Evolutionary conservation across 2,329 filamentous ascomycete species (phyloP).

Genomic region (Orbilia oligospora): DNA sequence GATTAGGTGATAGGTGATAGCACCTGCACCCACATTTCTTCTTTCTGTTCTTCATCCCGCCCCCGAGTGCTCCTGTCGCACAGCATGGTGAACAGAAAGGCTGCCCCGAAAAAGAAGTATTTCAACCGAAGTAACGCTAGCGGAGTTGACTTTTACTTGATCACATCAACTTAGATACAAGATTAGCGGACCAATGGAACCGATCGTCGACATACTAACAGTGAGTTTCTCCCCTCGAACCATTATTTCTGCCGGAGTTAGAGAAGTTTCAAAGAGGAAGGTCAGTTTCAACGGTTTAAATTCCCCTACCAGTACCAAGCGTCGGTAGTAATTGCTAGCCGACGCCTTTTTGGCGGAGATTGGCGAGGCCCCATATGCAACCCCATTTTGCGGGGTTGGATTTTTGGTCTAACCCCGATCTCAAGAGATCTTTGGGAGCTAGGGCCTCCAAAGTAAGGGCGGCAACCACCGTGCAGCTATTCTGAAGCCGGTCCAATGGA

Average conservation of each 20-base stretch:
- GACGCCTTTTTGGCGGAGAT: neutral
- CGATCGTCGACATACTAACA: neutral
- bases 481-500: slow-evolving; percentile 1
- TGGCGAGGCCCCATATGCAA: neutral
- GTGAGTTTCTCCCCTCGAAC: neutral
- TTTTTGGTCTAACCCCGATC: neutral
- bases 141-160: neutral
- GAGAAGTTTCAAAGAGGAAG: neutral
- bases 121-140: neutral
- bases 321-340: neutral
- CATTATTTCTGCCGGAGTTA: neutral
- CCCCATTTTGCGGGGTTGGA: neutral
- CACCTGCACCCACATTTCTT: neutral
- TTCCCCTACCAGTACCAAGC: neutral
- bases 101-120: neutral
- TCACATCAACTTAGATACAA: slow-evolving; percentile 8
- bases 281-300: neutral
- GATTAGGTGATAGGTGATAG: neutral
- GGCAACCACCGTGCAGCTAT: slow-evolving; percentile 11
- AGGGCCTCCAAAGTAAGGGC: neutral
- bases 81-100: neutral
- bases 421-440: neutral
- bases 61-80: neutral
- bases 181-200: neutral
- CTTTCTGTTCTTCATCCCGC: neutral